A percentile compares a stretch with the other conserved stretches of the same genome.
phyloP scores from a whole-genome alignment of 225 moss, liverwort and hornwort genomes.

The Takakia lepidozioides region DNA sequence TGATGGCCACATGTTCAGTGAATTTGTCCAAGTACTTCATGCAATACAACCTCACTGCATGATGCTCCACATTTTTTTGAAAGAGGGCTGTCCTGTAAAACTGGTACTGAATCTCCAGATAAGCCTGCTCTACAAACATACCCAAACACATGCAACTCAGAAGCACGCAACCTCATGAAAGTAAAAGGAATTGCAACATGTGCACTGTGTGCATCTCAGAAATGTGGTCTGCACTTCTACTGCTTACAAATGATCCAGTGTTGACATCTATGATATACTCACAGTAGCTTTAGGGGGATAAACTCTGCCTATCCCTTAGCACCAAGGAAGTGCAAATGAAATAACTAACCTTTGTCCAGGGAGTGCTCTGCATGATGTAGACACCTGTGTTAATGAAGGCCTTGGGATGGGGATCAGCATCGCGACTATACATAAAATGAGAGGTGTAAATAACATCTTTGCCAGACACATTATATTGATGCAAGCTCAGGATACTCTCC shows the following conservation, averaged over 20 bases:
- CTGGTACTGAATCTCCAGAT: slow-evolving; percentile 65
- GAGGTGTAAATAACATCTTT: slow-evolving; percentile 80
- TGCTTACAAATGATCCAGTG: neutral
- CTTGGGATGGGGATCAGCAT: slow-evolving; percentile 45
- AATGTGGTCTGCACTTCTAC: no score
- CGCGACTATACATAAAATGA: slow-evolving; percentile 59
- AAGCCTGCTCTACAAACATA: slow-evolving; percentile 35
- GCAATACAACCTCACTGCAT: slow-evolving; percentile 74
- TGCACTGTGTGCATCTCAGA: neutral
- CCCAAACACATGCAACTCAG: slow-evolving; percentile 3
- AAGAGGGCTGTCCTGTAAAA: slow-evolving; percentile 58
- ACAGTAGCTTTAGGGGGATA: neutral
- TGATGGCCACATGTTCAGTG: slow-evolving; percentile 60
- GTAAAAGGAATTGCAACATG: neutral
- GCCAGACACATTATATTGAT: slow-evolving; percentile 41
- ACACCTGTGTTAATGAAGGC: slow-evolving; percentile 65
- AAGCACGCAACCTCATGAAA: neutral
- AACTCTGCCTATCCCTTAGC: neutral
- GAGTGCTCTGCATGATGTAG: slow-evolving; percentile 70
- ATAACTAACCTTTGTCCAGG: slow-evolving; percentile 69
- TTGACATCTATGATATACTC: neutral
- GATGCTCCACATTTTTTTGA: slow-evolving; percentile 61
- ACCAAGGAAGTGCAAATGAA: neutral
- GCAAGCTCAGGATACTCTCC: slow-evolving; percentile 57
- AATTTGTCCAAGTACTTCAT: slow-evolving; percentile 68